A percentile compares a stretch with the other conserved stretches of the same genome.
These are phyloP conservation scores for Cyclaneusma minus DNA, from an alignment of 2,329 filamentous ascomycete genomes.

Conservation along the genomic window DNA sequence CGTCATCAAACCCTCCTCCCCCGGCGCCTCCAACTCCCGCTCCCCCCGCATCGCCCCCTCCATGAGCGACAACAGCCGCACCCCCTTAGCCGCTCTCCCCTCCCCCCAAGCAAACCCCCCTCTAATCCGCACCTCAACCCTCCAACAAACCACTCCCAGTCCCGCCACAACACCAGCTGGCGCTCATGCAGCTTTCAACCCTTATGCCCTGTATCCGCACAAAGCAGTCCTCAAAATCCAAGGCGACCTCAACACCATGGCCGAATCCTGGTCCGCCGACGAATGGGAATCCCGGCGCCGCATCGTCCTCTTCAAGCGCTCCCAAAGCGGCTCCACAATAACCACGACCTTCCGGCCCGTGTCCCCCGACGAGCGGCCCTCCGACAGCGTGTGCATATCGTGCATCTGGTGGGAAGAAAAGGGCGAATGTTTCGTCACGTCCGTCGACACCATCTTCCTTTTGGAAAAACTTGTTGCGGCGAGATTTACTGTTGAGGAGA, in stretches of 20 bases:
- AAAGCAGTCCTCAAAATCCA: constrained; percentile 78
- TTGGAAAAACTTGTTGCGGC: constrained; percentile 77
- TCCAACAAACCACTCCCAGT: constrained; percentile 38
- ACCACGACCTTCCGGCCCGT: constrained; percentile 68
- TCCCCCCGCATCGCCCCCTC: constrained; percentile 18
- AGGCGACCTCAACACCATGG: constrained; percentile 76
- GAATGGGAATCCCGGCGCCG: constrained; percentile 68
- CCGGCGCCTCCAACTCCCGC: constrained; percentile 28
- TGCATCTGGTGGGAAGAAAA: constrained; percentile 97
- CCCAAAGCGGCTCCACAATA: constrained; percentile 69
- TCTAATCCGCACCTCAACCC: constrained; percentile 51
- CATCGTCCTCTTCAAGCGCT: constrained; percentile 76
- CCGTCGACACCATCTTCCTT: constrained; percentile 92
- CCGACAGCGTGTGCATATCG: constrained; percentile 84
- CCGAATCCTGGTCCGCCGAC: constrained; percentile 64
- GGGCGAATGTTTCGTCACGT: constrained; percentile 81
- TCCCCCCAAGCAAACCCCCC: constrained; percentile 38
- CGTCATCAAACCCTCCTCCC: constrained; percentile 29
- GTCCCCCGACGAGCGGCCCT: constrained; percentile 60
- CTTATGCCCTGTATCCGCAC: constrained; percentile 56
- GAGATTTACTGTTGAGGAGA: constrained; percentile 90
- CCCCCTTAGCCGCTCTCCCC: constrained; percentile 28
- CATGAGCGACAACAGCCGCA: constrained; percentile 27
- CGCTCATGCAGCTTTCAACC: constrained; percentile 13
- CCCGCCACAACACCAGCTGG: constrained; percentile 28